Base-by-base conservation (phyloP, 228 moss, liverwort and hornwort species). In the Sphagnum fallax region DNA sequence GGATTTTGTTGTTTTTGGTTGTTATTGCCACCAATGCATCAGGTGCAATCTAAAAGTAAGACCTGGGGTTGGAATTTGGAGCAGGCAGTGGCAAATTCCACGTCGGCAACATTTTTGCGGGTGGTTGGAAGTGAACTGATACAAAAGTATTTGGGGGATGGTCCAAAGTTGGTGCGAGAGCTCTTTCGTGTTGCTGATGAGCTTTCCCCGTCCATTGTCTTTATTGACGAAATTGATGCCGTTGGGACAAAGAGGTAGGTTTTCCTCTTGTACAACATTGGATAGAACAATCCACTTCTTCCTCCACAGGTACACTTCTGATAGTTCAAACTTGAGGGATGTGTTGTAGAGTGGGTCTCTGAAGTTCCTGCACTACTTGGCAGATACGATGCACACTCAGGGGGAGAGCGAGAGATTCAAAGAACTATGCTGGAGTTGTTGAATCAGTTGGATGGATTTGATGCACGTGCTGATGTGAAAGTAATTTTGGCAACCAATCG, bases 81-180 rank as follows among this genome's bases (percentile, higher is more conserved):
- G 16, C 73, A 84, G 85, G 85, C 85, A 11, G 85, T 85, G 6
- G 85, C 85, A 49, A 85, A 85, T 52, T 85, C 81, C 6, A 85
- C 81, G 0, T 85, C 85, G 51, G 85, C 81, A 50, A 85, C 85
- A 65, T 85, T 81, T 60, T 69, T 85, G 6, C 81, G 85, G 8
- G 85, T 85, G 51, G 85, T 85, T 6, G 85, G 85, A 65, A 85
- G 85, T 79, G 85, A 85, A 66, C 81, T 85, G 63, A 81, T 85
- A 16, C 85, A 85, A 76, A 85, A 85, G 67, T 85, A 85, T 53
- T 76, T 85, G 73, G 81, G 81, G 62, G 85, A 85, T 74, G 85
- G 85, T 10, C 81, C 85, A 5, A 81, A 85, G 66, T 76, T 85
- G 15, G 85, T 85, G 16, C 65, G 79, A 58, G 85, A 85, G 69